phyloP scores from a whole-genome alignment of 768 basidiomycete genomes.

The Boletus rubescentipes region DNA sequence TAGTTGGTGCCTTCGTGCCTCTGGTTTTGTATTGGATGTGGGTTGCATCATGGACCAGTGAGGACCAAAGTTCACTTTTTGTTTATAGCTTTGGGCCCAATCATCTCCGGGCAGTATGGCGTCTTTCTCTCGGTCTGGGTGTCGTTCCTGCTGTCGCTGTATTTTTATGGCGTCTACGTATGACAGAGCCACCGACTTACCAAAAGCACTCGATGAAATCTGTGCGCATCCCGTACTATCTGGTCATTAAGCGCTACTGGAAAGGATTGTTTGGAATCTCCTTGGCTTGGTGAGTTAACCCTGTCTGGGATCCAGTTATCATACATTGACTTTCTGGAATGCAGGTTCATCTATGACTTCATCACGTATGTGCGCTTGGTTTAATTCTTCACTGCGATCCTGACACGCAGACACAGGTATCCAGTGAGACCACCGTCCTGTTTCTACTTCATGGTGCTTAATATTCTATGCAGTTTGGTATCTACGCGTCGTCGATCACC shows the following conservation, averaged over 20 bases:
- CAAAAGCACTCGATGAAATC: conserved; percentile 79
- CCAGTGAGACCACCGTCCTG: conserved; percentile 46
- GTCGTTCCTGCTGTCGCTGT: conserved; percentile 76
- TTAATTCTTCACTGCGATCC: neutral
- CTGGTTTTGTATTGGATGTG: conserved; percentile 89
- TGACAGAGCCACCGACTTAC: conserved; percentile 77
- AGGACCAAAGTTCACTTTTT: neutral
- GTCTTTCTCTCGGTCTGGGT: conserved; percentile 82
- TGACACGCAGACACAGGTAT: conserved; percentile 42
- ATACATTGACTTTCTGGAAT: conserved; percentile 1
- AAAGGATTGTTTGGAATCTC: conserved; percentile 70
- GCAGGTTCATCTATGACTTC: conserved; percentile 77
- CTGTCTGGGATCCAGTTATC: neutral
- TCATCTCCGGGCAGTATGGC: conserved; percentile 87
- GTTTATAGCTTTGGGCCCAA: conserved; percentile 62
- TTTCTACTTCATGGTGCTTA: neutral
- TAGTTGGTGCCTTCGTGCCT: conserved; percentile 76
- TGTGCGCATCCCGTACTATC: conserved; percentile 68
- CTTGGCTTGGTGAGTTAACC: conserved; percentile 57
- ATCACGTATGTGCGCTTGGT: conserved; percentile 53
- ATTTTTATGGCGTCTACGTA: conserved; percentile 83
- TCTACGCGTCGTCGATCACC: conserved; percentile 79
- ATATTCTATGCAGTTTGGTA: conserved; percentile 55
- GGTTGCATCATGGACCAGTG: conserved; percentile 23
- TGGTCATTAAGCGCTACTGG: conserved; percentile 83